phyloP scores from a whole-genome alignment of 164 flowering plant genomes.

The Protea cynaroides region DNA sequence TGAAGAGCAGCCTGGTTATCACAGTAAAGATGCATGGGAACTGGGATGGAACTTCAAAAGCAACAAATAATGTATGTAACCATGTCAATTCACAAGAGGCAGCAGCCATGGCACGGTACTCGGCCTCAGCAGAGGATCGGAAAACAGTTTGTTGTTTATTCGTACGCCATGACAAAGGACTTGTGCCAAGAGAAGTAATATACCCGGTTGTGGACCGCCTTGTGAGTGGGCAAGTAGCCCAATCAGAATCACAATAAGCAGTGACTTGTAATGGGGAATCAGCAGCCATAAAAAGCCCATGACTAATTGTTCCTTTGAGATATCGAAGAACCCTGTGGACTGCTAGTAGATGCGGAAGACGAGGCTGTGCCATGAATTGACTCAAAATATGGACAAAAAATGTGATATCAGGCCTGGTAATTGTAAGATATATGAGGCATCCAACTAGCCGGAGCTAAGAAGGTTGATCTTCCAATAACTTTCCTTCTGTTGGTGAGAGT shows the following conservation, averaged over 20 bases:
- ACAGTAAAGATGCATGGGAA: too few species aligned
- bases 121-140: not conserved
- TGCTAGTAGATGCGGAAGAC: constrained; percentile 2
- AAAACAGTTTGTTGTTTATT: not conserved
- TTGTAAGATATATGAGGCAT: constrained; percentile 5
- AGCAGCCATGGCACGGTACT: not conserved
- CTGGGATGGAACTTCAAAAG: too few species aligned
- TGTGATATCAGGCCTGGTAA: constrained; percentile 6
- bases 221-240: too few species aligned
- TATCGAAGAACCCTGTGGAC: constrained; percentile 3
- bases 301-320: not conserved
- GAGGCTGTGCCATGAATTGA: constrained; percentile 6
- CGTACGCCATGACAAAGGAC: not conserved
- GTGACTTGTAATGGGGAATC: not conserved
- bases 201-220: not conserved
- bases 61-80: not conserved
- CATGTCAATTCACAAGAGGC: not conserved
- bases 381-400: constrained; percentile 7
- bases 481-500: not conserved
- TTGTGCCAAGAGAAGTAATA: not conserved
- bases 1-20: too few species aligned
- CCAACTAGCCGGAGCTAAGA: not conserved
- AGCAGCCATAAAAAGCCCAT: not conserved
- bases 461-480: not conserved
- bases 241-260: too few species aligned